Conservation (phyloP, 306 rosid species). For the Crotalaria pallida region DNA sequence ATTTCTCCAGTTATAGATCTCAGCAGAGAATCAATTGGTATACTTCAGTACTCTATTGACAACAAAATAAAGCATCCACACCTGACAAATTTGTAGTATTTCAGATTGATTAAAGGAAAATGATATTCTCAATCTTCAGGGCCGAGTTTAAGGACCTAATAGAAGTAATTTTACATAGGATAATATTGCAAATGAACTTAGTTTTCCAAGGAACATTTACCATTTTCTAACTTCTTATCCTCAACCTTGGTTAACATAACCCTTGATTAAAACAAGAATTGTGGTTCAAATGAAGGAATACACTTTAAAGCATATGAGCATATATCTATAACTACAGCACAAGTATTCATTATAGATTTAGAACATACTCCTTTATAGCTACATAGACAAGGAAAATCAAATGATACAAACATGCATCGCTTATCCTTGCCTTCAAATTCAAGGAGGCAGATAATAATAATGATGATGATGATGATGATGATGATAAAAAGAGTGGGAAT, state of each 20-base stretch:
- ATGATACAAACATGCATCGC: not conserved
- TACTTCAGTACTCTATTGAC: slow-evolving; percentile 17
- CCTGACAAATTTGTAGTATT: slow-evolving; percentile 37
- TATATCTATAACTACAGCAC: not conserved
- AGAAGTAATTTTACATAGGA: no score
- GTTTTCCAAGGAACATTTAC: no score
- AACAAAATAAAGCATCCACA: slow-evolving; percentile 47
- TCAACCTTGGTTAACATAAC: no score
- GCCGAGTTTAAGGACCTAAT: no score
- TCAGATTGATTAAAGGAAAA: slow-evolving; percentile 43
- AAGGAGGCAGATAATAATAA: not conserved
- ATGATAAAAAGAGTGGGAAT: not conserved
- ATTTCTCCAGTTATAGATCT: slow-evolving; percentile 38
- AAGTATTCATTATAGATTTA: not conserved
- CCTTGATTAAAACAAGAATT: slow-evolving; percentile 21
- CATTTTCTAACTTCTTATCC: no score
- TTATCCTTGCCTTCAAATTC: not conserved
- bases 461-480: no score
- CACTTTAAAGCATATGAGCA: not conserved
- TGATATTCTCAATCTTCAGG: no score
- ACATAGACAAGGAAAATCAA: not conserved
- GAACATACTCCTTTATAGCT: not conserved
- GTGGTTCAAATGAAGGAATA: not conserved
- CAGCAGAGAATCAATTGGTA: slow-evolving; percentile 21
- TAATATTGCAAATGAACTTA: no score